A percentile compares a stretch with the other conserved stretches of the same genome.
Conservation (phyloP, 2,329 filamentous ascomycete genomes). For the Alternaria hordeiaustralica region DNA sequence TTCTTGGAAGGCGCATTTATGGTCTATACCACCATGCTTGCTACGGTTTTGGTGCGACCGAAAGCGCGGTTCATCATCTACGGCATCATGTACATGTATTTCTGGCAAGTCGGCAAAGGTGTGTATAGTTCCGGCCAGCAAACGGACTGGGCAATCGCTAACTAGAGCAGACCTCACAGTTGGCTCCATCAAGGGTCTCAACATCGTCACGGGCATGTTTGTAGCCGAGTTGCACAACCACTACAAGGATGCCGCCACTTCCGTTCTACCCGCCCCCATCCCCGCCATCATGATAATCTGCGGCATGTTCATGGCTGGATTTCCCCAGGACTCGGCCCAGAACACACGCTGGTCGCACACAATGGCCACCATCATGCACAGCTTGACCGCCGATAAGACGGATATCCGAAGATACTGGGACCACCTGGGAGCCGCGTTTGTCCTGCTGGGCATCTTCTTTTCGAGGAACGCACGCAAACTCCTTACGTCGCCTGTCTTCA, state of each 20-base stretch:
- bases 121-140: slow-evolving; percentile 1
- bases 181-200: slow-evolving; percentile 55
- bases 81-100: slow-evolving; percentile 48
- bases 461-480: slow-evolving; percentile 59
- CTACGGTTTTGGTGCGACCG: slow-evolving; percentile 48
- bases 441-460: slow-evolving; percentile 61
- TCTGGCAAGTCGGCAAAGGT: slow-evolving; percentile 49
- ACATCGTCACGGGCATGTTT: slow-evolving; percentile 68
- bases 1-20: slow-evolving; percentile 52
- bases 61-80: slow-evolving; percentile 47
- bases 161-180: slow-evolving; percentile 38
- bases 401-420: slow-evolving; percentile 60
- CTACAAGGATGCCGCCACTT: slow-evolving; percentile 57
- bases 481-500: slow-evolving; percentile 62
- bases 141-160: slow-evolving; percentile 16
- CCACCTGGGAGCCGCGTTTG: slow-evolving; percentile 56
- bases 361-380: slow-evolving; percentile 52
- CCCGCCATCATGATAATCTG: slow-evolving; percentile 58
- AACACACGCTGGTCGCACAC: slow-evolving; percentile 62
- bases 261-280: slow-evolving; percentile 56
- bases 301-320: slow-evolving; percentile 66
- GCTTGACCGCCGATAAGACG: slow-evolving; percentile 56
- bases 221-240: slow-evolving; percentile 65
- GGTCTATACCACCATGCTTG: slow-evolving; percentile 52
- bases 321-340: slow-evolving; percentile 63